Base-by-base conservation (phyloP, 2,329 filamentous ascomycete genomes). In the Sporothrix brasiliensis region DNA sequence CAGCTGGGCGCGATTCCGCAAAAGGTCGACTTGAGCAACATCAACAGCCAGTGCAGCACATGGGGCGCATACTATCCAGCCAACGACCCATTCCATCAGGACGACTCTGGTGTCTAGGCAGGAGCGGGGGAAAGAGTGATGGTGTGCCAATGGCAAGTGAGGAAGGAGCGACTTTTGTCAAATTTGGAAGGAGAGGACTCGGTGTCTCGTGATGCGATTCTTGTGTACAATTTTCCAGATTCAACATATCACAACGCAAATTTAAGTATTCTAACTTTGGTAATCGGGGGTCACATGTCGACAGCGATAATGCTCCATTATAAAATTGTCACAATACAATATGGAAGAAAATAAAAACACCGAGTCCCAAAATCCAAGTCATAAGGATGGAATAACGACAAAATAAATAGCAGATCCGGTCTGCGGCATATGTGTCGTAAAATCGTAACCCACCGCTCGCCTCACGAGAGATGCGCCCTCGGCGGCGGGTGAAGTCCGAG, bases 51-150 rank as follows among this genome's bases (percentile, higher is more conserved):
- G 58, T 75, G 74, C 67, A 39, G 67, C 19, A 44, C 47, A 7
- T 75, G 73, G 73, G 50, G 21, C 9, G 52, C 53, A 0, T 75
- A 75, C 66, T 74, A 67, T 30, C 73, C 74, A 4, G 61, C 44
- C 10, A 30, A 65, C 47, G 74, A 73, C n/a, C 71, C 73, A 1
- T 72, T 44, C 50, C 19, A 6, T 7, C 63, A 73, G 56, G 56
- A 19, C 0, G 74, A 75, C 61, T 74, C 73, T 4, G 74, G 74
- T 1, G 7, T 75, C 0, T 74, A 50, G 39, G 6, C 56, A 4
- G 39, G 27, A n/a, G n/a, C 21, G 50, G 50, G 50, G 13, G 34
- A 6, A 53, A 21, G 50, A 53, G 21, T 10, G 50, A 24, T 19
- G 24, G 14, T 9, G 16, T 10, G 30, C 10, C 11, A 34, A 14